Evolutionary conservation across 768 basidiomycete species (phyloP), one percentile per base, ranked within the genome.

Genomic region (Russula virescens): DNA sequence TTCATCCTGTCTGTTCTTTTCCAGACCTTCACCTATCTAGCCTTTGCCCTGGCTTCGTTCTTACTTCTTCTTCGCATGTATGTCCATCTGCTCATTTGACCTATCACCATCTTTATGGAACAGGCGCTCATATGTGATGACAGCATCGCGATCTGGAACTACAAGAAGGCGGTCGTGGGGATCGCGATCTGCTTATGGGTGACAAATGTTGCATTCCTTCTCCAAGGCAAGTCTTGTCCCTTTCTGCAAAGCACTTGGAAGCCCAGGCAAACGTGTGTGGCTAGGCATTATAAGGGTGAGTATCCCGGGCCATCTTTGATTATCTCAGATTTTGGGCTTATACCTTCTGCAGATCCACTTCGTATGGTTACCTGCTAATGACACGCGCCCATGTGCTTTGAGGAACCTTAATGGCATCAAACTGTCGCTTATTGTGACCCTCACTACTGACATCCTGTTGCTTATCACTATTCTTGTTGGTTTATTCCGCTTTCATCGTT

Each of bases 1-100:
- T 43, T 18, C 50, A 10, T 42, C 10, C 26, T 10, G 14, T n/a
- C 31, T 26, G 31, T 25, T 16, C 3, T 46, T 43, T 18, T 16
- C n/a, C 31, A 61, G 63, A 43, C n/a, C 2, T 21, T 55, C 9
- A 45, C 42, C 11, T 51, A 50, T 18, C 13, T 50, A 9, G 28
- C 53, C 21, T 48, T 46, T 8, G 43, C 35, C 18, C 2, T 26
- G 1, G 58, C 62, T 16, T 54, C 58, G 3, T 11, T 63, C 9
- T 56, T 63, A 35, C 31, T 63, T 16, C n/a, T 54, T 25, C 45
- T 63, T 40, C 62, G 62, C 57, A 53, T 42, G 62, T 63, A 47
- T n/a, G 62, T 63, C 52, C 35, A 23, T 28, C 9, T 6, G 6
- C n/a, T 1, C 21, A 26, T 38, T 35, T 1, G 5, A 3, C 14